Evolutionary conservation across 2,329 filamentous ascomycete genomes (phyloP).

Genomic region (Chaetomium olivaceum): DNA sequence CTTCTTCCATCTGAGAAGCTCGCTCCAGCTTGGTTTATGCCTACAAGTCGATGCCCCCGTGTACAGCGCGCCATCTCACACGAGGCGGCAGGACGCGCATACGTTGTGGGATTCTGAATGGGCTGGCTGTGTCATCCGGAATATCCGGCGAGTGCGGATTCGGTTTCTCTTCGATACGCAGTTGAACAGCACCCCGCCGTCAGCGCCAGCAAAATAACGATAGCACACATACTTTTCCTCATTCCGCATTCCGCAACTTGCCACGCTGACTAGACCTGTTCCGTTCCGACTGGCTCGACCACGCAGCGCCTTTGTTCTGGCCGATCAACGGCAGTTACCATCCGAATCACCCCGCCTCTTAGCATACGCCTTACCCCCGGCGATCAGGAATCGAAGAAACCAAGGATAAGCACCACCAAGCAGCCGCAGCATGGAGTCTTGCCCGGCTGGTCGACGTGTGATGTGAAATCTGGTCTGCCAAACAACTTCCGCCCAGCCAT

Average conservation of each 20-base stretch:
- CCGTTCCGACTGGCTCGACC: conserved; percentile 5
- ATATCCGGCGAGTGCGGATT: background rate
- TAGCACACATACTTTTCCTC: background rate
- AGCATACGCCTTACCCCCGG: conserved; percentile 32
- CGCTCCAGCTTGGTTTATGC: background rate
- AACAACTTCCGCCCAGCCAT: conserved; percentile 29
- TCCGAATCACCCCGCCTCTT: conserved; percentile 23
- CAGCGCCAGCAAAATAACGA: background rate
- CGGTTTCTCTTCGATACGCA: background rate
- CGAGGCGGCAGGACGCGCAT: background rate
- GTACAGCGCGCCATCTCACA: background rate
- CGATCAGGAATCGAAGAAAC: conserved; percentile 37
- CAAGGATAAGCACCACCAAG: conserved; percentile 26
- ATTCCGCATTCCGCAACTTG: conserved; percentile 1
- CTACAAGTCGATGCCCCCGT: background rate
- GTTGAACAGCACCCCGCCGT: background rate
- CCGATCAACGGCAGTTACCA: background rate
- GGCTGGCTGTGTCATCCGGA: background rate
- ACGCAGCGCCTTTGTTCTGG: conserved; percentile 11
- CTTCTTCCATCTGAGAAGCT: background rate
- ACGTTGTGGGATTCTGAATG: background rate
- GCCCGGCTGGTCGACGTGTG: conserved; percentile 32
- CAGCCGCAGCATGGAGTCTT: conserved; percentile 28
- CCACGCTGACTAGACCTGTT: background rate
- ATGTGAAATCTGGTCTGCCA: conserved; percentile 34